Percentiles rank a stretch among this genome's conserved stretches.
Conservation (phyloP, 2,329 filamentous ascomycete species). For the Xylariaceae sp. region DNA sequence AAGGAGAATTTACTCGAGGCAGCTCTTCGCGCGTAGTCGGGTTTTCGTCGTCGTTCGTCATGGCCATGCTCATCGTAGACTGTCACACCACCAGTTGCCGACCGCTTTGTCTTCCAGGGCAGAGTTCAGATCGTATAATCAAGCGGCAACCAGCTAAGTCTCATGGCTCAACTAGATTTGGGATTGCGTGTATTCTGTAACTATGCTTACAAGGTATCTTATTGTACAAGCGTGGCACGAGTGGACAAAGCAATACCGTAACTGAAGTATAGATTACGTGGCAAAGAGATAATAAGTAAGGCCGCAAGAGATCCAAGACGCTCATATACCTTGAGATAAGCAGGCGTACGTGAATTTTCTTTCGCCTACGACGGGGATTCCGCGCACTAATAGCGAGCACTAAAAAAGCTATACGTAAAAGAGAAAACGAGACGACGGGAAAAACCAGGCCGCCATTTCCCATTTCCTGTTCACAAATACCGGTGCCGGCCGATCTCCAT, state of each 20-base stretch:
- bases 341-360: background rate
- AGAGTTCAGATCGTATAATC: background rate
- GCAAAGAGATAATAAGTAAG: background rate
- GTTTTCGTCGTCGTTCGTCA: background rate
- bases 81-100: background rate
- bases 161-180: background rate
- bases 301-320: background rate
- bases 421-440: background rate
- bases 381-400: background rate
- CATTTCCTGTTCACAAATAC: too few relatives aligned
- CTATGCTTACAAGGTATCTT: slow-evolving; percentile 6
- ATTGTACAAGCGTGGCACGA: background rate
- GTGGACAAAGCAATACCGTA: background rate
- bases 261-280: background rate
- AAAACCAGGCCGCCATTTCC: background rate
- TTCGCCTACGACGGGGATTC: background rate
- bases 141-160: background rate
- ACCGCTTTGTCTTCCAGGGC: background rate
- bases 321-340: background rate
- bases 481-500: too few relatives aligned
- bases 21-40: slow-evolving; percentile 5
- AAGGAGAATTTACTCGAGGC: background rate
- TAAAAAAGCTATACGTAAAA: background rate
- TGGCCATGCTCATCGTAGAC: slow-evolving; percentile 2
- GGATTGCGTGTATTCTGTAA: slow-evolving; percentile 2